These are phyloP conservation scores for Kwoniella shivajii DNA, from an alignment of 1,284 basidiomycete species.

Conservation along the genomic window DNA sequence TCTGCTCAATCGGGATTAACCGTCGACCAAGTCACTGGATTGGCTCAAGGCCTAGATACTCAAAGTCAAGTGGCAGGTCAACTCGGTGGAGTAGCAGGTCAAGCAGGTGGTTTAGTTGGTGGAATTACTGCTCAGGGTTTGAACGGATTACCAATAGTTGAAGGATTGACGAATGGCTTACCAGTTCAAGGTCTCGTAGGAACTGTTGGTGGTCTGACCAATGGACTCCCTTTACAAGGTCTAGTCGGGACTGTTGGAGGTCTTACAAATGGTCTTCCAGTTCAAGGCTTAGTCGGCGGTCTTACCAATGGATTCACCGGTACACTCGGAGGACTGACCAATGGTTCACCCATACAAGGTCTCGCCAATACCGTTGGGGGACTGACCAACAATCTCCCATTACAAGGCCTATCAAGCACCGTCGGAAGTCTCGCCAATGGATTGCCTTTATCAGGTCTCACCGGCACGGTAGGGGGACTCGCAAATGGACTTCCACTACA, in stretches of 20 bases:
- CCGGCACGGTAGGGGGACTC: neutral
- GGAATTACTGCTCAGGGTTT: neutral
- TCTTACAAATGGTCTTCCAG: neutral
- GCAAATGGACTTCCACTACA: neutral
- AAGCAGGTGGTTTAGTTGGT: neutral
- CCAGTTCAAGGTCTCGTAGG: neutral
- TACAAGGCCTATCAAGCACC: slow-evolving; percentile 2
- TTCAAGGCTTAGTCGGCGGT: slow-evolving; percentile 2
- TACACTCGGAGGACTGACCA: slow-evolving; percentile 5
- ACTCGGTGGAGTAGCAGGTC: neutral
- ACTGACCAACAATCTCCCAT: slow-evolving; percentile 1
- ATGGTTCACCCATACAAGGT: slow-evolving; percentile 4
- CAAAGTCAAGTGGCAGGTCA: neutral
- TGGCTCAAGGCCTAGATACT: neutral
- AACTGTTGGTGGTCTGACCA: slow-evolving; percentile 1
- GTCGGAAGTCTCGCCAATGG: slow-evolving; percentile 4
- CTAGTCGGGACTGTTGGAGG: neutral
- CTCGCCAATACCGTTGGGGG: slow-evolving; percentile 1
- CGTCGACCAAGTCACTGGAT: neutral
- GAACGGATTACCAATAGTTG: neutral
- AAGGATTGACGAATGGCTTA: slow-evolving; percentile 1
- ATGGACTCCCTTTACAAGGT: slow-evolving; percentile 2
- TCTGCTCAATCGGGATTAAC: slow-evolving; percentile 3
- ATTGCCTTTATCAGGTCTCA: slow-evolving; percentile 5
- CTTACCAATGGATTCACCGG: no score